Conservation (phyloP, 257 asterid species). For the Nicotiana paniculata region DNA sequence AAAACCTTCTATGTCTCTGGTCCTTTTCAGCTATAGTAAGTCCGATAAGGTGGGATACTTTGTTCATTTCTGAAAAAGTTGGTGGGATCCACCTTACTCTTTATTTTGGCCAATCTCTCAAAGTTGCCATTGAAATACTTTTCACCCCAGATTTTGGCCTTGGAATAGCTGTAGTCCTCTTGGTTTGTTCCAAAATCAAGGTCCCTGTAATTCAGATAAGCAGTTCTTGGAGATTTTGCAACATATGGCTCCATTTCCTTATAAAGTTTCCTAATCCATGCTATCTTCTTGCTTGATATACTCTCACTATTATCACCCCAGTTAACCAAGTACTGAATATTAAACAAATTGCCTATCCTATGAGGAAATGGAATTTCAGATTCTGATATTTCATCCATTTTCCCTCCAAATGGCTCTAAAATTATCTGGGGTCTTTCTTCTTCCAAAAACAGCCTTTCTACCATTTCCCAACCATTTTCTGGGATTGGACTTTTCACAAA, state of each 20-base stretch:
- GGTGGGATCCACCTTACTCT: background rate
- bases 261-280: background rate
- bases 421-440: background rate
- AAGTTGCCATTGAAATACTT: background rate
- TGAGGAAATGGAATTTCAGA: background rate
- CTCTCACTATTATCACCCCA: background rate
- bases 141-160: conserved; percentile 5
- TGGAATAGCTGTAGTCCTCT: background rate
- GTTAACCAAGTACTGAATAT: background rate
- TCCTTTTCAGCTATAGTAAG: background rate
- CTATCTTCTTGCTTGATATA: background rate
- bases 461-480: background rate
- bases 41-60: background rate
- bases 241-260: conserved; percentile 1
- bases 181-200: background rate
- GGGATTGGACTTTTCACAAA: background rate
- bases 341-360: background rate
- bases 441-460: background rate
- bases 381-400: background rate
- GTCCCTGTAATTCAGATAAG: background rate
- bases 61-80: conserved; percentile 1
- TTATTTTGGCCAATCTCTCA: background rate
- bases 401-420: background rate
- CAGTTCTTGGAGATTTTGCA: background rate
- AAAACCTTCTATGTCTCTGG: background rate